Evolutionary conservation across 129 eudicot species (phyloP), one percentile per base, ranked within the genome.

Genomic region (Helichrysum umbraculigerum): DNA sequence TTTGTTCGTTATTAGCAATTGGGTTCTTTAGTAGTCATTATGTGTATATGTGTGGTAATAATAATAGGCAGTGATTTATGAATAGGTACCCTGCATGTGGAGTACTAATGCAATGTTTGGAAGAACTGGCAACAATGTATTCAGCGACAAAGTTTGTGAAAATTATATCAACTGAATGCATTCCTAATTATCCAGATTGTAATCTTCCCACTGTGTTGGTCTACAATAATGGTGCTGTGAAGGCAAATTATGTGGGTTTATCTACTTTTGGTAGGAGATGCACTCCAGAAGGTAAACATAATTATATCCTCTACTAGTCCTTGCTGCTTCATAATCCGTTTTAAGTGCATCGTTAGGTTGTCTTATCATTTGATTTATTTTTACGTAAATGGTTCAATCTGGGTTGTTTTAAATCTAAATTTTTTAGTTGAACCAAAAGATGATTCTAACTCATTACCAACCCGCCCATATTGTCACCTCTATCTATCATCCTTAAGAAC

Each of bases 171-270:
- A 94, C 98, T 0, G 98, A 94, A 20, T 94, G 98, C 86, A 94
- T 94, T 44, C 98, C 98, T 51, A 94, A 91, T 66, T 91, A 94
- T 85, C 97, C 97, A 1, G 98, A 94, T 76, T 81, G 81, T 33
- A 94, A 91, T 91, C 93, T 94, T 50, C 98, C 98, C 12, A 94
- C 98, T 57, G 71, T 94, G n/a, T 74, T 94, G 87, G 97, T 91
- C 37, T 94, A 94, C 84, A 87, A 94, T 52, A 94, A 89, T 68
- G 87, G 97, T 63, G 87, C 93, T 32, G 96, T 87, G 35, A 94
- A 94, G 91, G 97, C 93, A 50, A 94, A 92, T 82, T 85, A 94
- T 61, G 91, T 83, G 14, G 98, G 98, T 29, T 74, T 83, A 68
- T 83, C 81, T 75, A 84, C 81, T 79, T 94, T 91, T 86, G 97